phyloP scores from a whole-genome alignment of 495 filamentous ascomycete species.

The Daldinia bambusicola region DNA sequence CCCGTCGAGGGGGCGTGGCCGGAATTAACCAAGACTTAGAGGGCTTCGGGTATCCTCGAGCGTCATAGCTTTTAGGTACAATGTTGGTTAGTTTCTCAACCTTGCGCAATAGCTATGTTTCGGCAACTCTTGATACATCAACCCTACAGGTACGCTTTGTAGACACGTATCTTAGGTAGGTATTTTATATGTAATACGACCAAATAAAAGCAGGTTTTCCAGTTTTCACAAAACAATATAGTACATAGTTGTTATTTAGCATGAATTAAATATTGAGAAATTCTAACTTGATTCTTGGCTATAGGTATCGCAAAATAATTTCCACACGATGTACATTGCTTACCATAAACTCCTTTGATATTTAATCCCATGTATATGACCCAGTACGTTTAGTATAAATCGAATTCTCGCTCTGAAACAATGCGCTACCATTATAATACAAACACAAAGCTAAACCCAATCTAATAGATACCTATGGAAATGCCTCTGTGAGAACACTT shows the following conservation, averaged over 20 bases:
- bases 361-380: not conserved
- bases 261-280: too few species aligned
- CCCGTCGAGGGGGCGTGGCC: not conserved
- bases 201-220: too few species aligned
- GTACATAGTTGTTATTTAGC: too few species aligned
- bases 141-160: too few species aligned
- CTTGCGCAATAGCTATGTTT: not conserved
- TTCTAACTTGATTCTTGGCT: too few species aligned
- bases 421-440: not conserved
- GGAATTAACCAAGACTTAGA: not conserved
- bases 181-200: too few species aligned
- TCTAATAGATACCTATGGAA: constrained; percentile 21
- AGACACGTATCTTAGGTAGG: too few species aligned
- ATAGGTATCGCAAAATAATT: too few species aligned
- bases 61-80: not conserved
- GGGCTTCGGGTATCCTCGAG: not conserved
- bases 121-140: too few species aligned
- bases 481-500: constrained; percentile 29
- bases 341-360: not conserved
- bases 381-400: not conserved
- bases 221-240: too few species aligned
- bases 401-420: not conserved
- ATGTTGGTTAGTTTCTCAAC: not conserved
- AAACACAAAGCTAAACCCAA: not conserved
- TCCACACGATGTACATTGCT: not conserved